Percentiles rank a stretch among this genome's conserved stretches.
phyloP scores from a whole-genome alignment of 2,329 filamentous ascomycete genomes.

The Chrysosphaeria jannelii region DNA sequence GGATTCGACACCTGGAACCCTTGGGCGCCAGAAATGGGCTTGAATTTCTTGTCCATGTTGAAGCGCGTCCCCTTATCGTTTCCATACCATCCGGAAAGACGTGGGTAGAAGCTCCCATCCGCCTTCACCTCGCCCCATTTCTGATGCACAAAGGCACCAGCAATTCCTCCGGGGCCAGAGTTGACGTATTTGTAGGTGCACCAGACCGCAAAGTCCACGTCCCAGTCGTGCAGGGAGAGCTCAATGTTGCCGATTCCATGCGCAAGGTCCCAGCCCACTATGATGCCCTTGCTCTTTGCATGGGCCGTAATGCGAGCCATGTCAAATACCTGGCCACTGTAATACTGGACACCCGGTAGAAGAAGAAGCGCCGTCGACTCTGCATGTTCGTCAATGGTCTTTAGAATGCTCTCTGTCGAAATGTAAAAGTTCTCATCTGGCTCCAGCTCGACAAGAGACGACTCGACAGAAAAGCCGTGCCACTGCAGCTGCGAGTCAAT shows the following conservation, averaged over 20 bases:
- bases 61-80: slow-evolving; percentile 49
- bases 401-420: slow-evolving; percentile 38
- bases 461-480: slow-evolving; percentile 33
- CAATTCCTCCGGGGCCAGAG: slow-evolving; percentile 54
- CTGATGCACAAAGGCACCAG: slow-evolving; percentile 54
- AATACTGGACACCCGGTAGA: slow-evolving; percentile 73
- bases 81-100: slow-evolving; percentile 69
- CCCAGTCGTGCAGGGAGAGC: slow-evolving; percentile 56
- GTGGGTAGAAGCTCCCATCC: slow-evolving; percentile 22
- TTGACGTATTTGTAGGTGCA: slow-evolving; percentile 92
- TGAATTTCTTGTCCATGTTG: slow-evolving; percentile 55
- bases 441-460: slow-evolving; percentile 45
- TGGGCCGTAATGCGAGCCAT: slow-evolving; percentile 50
- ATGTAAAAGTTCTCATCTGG: slow-evolving; percentile 23
- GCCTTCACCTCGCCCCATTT: slow-evolving; percentile 29
- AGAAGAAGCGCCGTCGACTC: slow-evolving; percentile 44
- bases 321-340: slow-evolving; percentile 70
- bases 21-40: slow-evolving; percentile 45
- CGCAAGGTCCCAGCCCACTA: slow-evolving; percentile 30
- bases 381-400: slow-evolving; percentile 44
- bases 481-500: slow-evolving; percentile 52
- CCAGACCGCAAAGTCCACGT: slow-evolving; percentile 77
- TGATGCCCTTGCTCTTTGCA: slow-evolving; percentile 25
- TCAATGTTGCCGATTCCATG: slow-evolving; percentile 52
- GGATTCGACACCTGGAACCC: slow-evolving; percentile 75